Evolutionary conservation across 2,329 filamentous ascomycete genomes (phyloP).

Genomic region (Alternaria sp.): DNA sequence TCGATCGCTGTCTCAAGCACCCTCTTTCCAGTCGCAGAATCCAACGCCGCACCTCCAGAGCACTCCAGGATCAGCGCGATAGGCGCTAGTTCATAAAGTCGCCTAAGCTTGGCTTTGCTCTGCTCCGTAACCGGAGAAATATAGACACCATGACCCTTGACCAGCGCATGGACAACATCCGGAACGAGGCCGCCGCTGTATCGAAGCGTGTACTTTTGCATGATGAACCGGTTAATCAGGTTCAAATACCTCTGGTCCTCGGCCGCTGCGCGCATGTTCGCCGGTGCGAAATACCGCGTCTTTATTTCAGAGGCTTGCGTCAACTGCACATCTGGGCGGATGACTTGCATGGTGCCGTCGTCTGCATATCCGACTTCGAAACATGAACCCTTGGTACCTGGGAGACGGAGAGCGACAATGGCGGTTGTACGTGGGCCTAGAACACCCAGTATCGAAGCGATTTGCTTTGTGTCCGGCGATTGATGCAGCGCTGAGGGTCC

Average conservation of each 20-base stretch:
- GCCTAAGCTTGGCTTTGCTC: constrained; percentile 63
- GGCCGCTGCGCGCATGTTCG: constrained; percentile 65
- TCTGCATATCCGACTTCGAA: constrained; percentile 59
- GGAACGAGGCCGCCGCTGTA: constrained; percentile 68
- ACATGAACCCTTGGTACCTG: constrained; percentile 49
- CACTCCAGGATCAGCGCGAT: constrained; percentile 67
- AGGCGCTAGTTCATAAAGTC: constrained; percentile 65
- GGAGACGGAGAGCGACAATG: constrained; percentile 60
- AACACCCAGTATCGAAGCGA: constrained; percentile 44
- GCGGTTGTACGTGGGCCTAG: constrained; percentile 50
- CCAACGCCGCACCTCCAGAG: constrained; percentile 63
- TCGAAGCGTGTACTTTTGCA: constrained; percentile 63
- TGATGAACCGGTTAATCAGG: constrained; percentile 59
- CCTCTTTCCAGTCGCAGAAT: constrained; percentile 48
- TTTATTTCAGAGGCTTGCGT: constrained; percentile 38
- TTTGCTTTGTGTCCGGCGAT: constrained; percentile 27
- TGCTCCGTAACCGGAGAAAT: constrained; percentile 61
- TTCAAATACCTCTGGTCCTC: constrained; percentile 58
- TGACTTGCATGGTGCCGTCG: constrained; percentile 48
- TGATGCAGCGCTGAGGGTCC: constrained; percentile 32
- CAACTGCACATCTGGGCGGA: constrained; percentile 41
- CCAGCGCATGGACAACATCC: constrained; percentile 64
- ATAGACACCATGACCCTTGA: constrained; percentile 68
- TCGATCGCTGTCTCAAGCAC: constrained; percentile 28
- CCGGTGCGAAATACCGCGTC: constrained; percentile 67